Evolutionary conservation across 352 stramenopile genomes (phyloP).

Genomic region (Aphanomyces euteiches): DNA sequence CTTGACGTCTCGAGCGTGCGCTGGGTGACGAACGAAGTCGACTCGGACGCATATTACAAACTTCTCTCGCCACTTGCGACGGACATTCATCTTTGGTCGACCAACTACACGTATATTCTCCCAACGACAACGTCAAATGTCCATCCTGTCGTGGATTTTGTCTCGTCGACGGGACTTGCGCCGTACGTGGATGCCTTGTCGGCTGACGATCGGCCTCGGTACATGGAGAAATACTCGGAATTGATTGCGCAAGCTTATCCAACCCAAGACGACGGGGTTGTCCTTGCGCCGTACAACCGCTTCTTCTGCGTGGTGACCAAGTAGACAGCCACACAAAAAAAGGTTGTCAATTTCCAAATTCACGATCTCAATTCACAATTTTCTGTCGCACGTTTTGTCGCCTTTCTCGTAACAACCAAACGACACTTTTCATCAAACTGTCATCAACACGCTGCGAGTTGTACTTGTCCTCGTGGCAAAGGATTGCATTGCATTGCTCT

Average conservation of each 20-base stretch:
- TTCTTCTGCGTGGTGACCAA: slow-evolving; percentile 51
- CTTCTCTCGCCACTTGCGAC: slow-evolving; percentile 40
- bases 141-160: slow-evolving; percentile 70
- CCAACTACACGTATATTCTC: slow-evolving; percentile 59
- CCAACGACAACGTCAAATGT: slow-evolving; percentile 35
- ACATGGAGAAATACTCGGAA: slow-evolving; percentile 55
- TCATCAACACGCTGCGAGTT: too few relatives aligned
- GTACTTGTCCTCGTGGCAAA: too few relatives aligned
- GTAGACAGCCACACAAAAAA: not conserved
- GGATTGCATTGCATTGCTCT: too few relatives aligned
- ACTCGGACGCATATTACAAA: slow-evolving; percentile 68
- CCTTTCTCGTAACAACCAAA: too few relatives aligned
- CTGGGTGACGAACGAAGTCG: slow-evolving; percentile 63
- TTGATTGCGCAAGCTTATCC: slow-evolving; percentile 55
- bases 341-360: too few relatives aligned
- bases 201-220: slow-evolving; percentile 35
- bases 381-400: too few relatives aligned
- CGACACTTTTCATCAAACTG: too few relatives aligned
- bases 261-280: slow-evolving; percentile 50
- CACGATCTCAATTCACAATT: too few relatives aligned
- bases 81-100: slow-evolving; percentile 60
- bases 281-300: slow-evolving; percentile 63
- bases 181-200: slow-evolving; percentile 55
- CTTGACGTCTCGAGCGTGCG: slow-evolving; percentile 47
- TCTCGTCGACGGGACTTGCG: slow-evolving; percentile 49